Evolutionary conservation across 78 protist genomes (phyloP), one percentile per base, ranked within the genome.

Genomic region (Dictyostelium intermedium): DNA sequence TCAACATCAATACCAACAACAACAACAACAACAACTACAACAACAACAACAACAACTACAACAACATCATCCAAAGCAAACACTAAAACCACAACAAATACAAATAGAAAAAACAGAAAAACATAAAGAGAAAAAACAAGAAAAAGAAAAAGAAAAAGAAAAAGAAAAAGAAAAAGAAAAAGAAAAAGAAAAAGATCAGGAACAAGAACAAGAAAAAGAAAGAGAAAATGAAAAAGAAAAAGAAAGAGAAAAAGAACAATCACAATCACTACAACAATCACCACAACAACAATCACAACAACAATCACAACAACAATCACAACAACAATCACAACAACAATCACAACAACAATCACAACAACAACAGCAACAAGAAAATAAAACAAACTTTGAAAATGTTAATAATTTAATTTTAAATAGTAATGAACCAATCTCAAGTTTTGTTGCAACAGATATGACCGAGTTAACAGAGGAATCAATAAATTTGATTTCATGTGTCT

Each of bases 401-500:
- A 47, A 56, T 53, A 34, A 81, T 56, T 16, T 9, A 20, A 34
- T 34, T 81, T 53, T 53, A 53, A 56, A 81, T 56, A 81, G 47
- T 81, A 81, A 56, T 56, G 63, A 37, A 39, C 50, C 83, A 27
- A 23, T 78, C 11, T 78, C 83, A 43, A 78, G 63, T 27, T 43
- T 78, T 39, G 47, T 84, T 32, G 63, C 72, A 30, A 34, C 47
- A 9, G 53, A 69, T 37, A 60, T 70, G 16, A 18, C 34, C 37
- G 30, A 70, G 2, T 34, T 69, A 25, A 27, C 70, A 13, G 56
- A 63, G n/a, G 87, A 84, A 47, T 73, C 72, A 7, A 34, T 72
- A 50, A 14, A 69, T 47, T 84, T 83, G 53, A 56, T 84, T 25
- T 60, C 91, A 39, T 32, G 34, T 50, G 34, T 84, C 20, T 47